Conservation (phyloP, 1,284 basidiomycete species). For the Puccinia horiana region DNA sequence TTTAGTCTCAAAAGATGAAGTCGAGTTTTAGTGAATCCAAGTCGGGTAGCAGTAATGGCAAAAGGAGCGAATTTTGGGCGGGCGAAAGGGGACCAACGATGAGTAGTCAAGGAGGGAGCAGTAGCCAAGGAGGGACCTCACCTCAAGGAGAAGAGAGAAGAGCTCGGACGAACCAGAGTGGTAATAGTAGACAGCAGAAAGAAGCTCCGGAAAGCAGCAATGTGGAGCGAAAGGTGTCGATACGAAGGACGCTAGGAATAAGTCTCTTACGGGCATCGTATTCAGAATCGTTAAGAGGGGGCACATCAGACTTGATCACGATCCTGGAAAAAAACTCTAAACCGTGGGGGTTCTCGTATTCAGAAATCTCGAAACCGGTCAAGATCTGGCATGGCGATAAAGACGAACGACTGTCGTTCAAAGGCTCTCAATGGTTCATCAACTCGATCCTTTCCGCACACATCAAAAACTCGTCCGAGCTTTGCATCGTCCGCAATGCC, state of each 20-base stretch:
- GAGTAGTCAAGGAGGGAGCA: neutral
- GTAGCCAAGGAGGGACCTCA: neutral
- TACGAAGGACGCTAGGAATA: slow-evolving; percentile 59
- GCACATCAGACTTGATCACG: slow-evolving; percentile 83
- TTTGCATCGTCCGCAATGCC: slow-evolving; percentile 80
- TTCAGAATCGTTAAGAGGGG: slow-evolving; percentile 85
- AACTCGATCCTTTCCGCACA: slow-evolving; percentile 62
- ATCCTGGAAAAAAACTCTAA: slow-evolving; percentile 82
- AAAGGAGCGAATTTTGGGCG: too few species aligned
- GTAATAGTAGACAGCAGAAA: neutral
- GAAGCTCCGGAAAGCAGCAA: too few species aligned
- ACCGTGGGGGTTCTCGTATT: slow-evolving; percentile 70
- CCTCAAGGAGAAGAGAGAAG: neutral
- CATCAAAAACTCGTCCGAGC: slow-evolving; percentile 75
- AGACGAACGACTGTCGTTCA: slow-evolving; percentile 86
- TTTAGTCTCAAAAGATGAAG: slow-evolving; percentile 18
- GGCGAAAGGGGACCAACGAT: neutral
- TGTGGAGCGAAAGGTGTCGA: neutral
- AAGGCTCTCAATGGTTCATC: slow-evolving; percentile 73
- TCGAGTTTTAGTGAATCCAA: slow-evolving; percentile 3
- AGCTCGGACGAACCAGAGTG: too few species aligned
- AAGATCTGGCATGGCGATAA: slow-evolving; percentile 89
- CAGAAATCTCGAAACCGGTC: slow-evolving; percentile 73
- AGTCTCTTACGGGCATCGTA: slow-evolving; percentile 90
- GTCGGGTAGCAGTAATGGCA: neutral